Evolutionary conservation across 2,329 filamentous ascomycete genomes (phyloP).

Genomic region (Teratosphaeria zuluensis): DNA sequence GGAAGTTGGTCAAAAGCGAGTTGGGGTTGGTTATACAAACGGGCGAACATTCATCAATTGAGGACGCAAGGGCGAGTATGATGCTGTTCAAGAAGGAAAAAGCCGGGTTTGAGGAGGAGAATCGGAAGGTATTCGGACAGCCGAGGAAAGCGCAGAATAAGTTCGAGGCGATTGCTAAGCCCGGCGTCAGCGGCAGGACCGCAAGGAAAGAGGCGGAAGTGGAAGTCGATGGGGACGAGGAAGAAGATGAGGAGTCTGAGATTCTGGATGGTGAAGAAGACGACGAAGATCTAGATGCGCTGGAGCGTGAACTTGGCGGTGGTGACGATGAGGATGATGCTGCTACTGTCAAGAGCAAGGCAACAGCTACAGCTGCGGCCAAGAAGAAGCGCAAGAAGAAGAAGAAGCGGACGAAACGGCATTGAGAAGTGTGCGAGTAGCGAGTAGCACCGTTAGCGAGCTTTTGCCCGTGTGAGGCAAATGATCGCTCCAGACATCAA

Average conservation of each 20-base stretch:
- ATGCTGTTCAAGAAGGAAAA: conserved; percentile 77
- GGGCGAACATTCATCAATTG: conserved; percentile 52
- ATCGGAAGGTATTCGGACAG: conserved; percentile 53
- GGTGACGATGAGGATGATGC: not conserved
- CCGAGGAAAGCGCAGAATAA: conserved; percentile 2
- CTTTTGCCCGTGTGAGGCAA: too few relatives aligned
- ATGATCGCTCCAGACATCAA: too few relatives aligned
- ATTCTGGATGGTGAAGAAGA: not conserved
- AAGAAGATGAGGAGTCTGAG: not conserved
- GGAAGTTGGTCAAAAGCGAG: conserved; percentile 47
- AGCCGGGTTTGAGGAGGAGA: conserved; percentile 72
- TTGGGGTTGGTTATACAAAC: conserved; percentile 51
- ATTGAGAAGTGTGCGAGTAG: not conserved
- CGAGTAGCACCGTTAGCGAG: not conserved
- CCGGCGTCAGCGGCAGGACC: not conserved
- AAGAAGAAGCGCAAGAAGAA: not conserved
- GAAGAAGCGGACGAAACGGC: not conserved
- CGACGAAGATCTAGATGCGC: not conserved
- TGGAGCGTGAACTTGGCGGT: not conserved
- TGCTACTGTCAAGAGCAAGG: not conserved
- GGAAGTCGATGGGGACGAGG: not conserved
- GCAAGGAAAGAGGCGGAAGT: not conserved
- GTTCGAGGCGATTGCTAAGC: not conserved
- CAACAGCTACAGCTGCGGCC: not conserved
- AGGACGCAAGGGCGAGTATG: conserved; percentile 86